Evolutionary conservation across 2,329 filamentous ascomycete genomes (phyloP).

Genomic region (Pseudocercospora cruenta): DNA sequence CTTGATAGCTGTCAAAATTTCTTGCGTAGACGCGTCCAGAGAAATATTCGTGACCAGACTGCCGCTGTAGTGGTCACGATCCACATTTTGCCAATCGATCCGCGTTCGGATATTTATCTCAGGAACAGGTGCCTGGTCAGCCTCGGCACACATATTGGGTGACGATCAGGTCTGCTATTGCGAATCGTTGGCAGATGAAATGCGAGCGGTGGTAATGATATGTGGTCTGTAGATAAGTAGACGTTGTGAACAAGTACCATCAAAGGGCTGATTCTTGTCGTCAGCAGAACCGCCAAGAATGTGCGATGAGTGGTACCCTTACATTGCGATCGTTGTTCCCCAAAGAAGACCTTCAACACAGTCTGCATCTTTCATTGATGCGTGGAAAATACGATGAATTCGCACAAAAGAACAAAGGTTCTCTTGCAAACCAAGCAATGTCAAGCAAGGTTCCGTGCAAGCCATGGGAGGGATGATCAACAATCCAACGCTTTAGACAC

Average conservation of each 20-base stretch:
- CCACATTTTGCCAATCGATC: too few species aligned
- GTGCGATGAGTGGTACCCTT: neutral
- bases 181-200: too few species aligned
- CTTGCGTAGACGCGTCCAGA: neutral
- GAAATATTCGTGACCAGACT: too few species aligned
- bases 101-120: too few species aligned
- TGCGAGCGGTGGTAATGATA: too few species aligned
- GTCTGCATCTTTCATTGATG: neutral
- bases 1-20: neutral
- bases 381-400: neutral
- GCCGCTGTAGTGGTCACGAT: too few species aligned
- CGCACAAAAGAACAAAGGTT: neutral
- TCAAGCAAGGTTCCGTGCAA: neutral
- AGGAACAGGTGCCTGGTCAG: too few species aligned
- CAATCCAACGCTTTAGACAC: too few species aligned
- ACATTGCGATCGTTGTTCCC: neutral
- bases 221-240: neutral
- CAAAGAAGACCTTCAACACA: neutral
- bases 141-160: too few species aligned
- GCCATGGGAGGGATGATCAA: too few species aligned
- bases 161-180: too few species aligned
- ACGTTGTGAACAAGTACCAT: neutral
- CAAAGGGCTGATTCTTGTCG: neutral
- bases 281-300: neutral
- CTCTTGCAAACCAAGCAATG: neutral